phyloP scores from a whole-genome alignment of 305 asterid species.

The Fraxinus dipetala region DNA sequence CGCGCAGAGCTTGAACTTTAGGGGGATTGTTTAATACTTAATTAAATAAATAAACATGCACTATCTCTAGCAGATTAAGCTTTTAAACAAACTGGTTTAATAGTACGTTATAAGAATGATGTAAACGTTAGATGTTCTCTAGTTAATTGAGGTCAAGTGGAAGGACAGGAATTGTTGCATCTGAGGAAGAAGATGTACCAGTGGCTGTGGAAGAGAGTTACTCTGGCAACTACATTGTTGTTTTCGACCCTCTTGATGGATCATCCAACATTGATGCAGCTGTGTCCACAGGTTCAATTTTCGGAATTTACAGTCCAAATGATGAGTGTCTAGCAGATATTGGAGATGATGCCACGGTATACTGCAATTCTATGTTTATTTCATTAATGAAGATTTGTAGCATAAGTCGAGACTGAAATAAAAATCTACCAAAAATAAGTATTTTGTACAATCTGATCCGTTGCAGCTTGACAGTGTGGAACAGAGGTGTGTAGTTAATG shows the following conservation, averaged over 20 bases:
- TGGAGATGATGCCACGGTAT: conserved; percentile 59
- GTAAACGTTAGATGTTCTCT: conserved; percentile 58
- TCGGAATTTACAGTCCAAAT: conserved; percentile 88
- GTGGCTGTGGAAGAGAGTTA: conserved; percentile 98
- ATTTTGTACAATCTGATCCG: neutral
- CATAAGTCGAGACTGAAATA: neutral
- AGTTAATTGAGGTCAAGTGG: conserved; percentile 91
- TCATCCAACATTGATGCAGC: conserved; percentile 97
- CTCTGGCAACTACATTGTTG: conserved; percentile 95
- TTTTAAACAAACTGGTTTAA: neutral
- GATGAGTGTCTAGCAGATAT: conserved; percentile 77
- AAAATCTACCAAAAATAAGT: neutral
- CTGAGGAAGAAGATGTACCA: conserved; percentile 98
- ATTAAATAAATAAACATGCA: neutral
- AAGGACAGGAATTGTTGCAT: conserved; percentile 93
- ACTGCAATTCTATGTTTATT: neutral
- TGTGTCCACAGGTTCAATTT: conserved; percentile 90
- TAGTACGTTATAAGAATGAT: neutral
- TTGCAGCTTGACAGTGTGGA: conserved; percentile 59
- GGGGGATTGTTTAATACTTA: neutral
- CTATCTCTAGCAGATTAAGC: neutral
- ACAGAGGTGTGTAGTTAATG: conserved; percentile 73
- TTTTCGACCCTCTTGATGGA: conserved; percentile 94
- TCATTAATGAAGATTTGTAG: neutral
- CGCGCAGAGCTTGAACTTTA: neutral